Percentiles rank a stretch among this genome's conserved stretches.
Evolutionary conservation across 495 filamentous ascomycete species (phyloP).

Genomic region (Neurospora sp.): DNA sequence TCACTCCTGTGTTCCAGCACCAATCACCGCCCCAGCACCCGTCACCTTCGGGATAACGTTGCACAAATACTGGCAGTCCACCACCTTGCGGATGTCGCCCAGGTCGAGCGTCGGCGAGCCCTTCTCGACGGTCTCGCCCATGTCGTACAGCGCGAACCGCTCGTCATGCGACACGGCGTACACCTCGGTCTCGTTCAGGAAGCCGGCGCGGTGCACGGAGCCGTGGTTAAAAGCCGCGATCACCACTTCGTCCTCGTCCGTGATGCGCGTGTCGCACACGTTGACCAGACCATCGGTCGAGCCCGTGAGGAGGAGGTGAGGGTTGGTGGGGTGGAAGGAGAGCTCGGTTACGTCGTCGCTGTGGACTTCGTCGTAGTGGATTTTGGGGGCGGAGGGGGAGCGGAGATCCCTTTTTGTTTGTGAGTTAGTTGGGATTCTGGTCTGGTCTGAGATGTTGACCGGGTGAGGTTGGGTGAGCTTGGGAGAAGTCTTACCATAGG

Average conservation of each 20-base stretch:
- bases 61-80: slow-evolving; percentile 76
- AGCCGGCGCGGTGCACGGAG: slow-evolving; percentile 78
- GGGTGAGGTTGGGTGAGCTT: neutral
- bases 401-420: slow-evolving; percentile 52
- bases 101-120: slow-evolving; percentile 50
- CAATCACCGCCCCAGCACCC: slow-evolving; percentile 50
- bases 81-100: slow-evolving; percentile 60
- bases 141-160: slow-evolving; percentile 63
- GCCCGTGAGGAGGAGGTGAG: slow-evolving; percentile 63
- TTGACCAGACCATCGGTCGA: slow-evolving; percentile 90
- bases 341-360: slow-evolving; percentile 88
- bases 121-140: slow-evolving; percentile 46
- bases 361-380: slow-evolving; percentile 74
- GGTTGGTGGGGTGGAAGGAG: slow-evolving; percentile 56
- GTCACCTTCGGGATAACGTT: slow-evolving; percentile 49
- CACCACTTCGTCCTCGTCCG: slow-evolving; percentile 79
- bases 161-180: slow-evolving; percentile 76
- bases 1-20: slow-evolving; percentile 50
- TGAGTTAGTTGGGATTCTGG: neutral
- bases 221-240: slow-evolving; percentile 81
- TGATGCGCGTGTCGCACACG: slow-evolving; percentile 62
- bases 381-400: slow-evolving; percentile 38
- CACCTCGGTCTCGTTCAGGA: slow-evolving; percentile 56
- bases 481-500: slow-evolving; percentile 52
- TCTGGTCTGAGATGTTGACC: neutral